Evolutionary conservation across 2,329 filamentous ascomycete genomes (phyloP).

Genomic region (Talaromyces pinophilus): DNA sequence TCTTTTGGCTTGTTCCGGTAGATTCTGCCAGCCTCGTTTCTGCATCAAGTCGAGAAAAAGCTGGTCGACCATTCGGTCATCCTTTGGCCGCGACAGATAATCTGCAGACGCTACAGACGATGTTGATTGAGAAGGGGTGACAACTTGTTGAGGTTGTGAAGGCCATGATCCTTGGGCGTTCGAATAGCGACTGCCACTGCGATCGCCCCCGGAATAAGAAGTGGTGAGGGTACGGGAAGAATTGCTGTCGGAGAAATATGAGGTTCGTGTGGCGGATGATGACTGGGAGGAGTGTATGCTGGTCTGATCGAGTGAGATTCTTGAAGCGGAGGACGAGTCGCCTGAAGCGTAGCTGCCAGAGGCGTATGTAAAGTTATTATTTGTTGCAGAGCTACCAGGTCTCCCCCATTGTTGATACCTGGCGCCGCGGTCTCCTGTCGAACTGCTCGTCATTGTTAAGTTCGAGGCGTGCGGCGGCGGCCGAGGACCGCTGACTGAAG

Average conservation of each 20-base stretch:
- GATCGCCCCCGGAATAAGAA: constrained; percentile 39
- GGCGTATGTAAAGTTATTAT: constrained; percentile 46
- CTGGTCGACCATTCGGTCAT: constrained; percentile 78
- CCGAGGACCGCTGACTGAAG: constrained; percentile 62
- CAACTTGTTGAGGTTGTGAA: constrained; percentile 28
- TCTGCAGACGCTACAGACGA: constrained; percentile 39
- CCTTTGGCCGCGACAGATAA: constrained; percentile 46
- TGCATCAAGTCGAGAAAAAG: constrained; percentile 95
- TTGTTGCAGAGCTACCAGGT: constrained; percentile 58
- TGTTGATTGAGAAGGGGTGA: constrained; percentile 27
- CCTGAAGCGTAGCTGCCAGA: constrained; percentile 43
- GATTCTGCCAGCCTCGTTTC: constrained; percentile 94
- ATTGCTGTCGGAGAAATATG: constrained; percentile 58
- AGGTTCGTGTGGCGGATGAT: constrained; percentile 58
- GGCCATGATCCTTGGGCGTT: constrained; percentile 35
- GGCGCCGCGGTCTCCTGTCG: constrained; percentile 66
- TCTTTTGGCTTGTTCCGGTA: constrained; percentile 88
- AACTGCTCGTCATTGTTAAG: constrained; percentile 69
- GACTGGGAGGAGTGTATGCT: constrained; percentile 64
- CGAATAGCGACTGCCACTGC: constrained; percentile 34
- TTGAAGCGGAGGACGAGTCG: constrained; percentile 55
- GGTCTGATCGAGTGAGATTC: constrained; percentile 64
- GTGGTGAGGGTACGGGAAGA: constrained; percentile 48
- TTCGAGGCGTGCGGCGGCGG: constrained; percentile 58
- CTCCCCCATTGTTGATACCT: constrained; percentile 78